Evolutionary conservation across 192 early-diverging fungal species (phyloP).

Genomic region (Phlyctochytrium bullatum): DNA sequence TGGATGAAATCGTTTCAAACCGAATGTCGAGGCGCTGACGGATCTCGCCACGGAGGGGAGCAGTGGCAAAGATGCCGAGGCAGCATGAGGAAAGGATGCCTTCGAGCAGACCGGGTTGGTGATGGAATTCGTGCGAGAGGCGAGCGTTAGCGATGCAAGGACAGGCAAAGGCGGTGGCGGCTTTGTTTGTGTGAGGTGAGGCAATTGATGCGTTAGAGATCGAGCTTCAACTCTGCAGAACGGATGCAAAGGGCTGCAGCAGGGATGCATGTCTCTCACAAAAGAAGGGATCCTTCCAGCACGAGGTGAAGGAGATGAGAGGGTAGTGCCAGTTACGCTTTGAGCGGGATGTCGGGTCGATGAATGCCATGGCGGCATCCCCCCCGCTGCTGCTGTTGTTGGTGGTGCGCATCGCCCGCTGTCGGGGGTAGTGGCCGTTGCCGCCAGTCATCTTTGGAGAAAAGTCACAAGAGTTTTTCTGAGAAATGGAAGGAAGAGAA

Average conservation of each 20-base stretch:
- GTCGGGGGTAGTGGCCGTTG: neutral
- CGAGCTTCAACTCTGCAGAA: neutral
- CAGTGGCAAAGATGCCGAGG: neutral
- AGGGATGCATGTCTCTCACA: neutral
- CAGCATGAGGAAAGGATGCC: neutral
- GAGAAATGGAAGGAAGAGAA: no score
- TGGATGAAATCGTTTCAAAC: no score
- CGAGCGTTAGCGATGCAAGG: constrained; percentile 5
- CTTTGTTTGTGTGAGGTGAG: neutral
- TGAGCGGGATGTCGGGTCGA: neutral
- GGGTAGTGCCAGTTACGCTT: constrained; percentile 13
- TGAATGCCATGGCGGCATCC: neutral
- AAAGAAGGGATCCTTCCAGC: constrained; percentile 5
- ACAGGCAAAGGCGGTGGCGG: neutral
- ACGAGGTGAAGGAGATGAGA: neutral
- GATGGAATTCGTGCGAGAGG: neutral
- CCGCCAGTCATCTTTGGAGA: neutral
- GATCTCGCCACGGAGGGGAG: neutral
- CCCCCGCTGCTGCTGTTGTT: no score
- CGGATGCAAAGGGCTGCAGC: neutral
- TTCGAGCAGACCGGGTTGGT: neutral
- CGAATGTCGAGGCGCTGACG: neutral
- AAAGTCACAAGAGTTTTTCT: neutral
- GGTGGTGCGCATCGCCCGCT: neutral
- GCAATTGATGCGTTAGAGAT: neutral